Conservation (phyloP, 345 rosid genomes). For the Citrus glauca region DNA sequence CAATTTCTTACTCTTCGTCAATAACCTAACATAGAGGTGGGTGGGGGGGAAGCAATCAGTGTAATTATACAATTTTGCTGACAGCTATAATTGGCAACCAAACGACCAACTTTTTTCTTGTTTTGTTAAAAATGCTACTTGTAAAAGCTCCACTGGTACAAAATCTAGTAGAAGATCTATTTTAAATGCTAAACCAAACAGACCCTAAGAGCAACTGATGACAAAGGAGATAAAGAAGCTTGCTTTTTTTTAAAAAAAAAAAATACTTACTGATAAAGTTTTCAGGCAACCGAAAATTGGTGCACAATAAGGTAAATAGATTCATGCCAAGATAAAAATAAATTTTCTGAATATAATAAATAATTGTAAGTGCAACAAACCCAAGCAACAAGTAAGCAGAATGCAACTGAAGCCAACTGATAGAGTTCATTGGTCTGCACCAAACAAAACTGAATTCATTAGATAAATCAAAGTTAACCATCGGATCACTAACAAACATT, state of each 20-base stretch:
- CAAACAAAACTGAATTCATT: not conserved
- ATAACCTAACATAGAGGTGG: not conserved
- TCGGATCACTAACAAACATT: not conserved
- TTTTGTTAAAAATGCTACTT: not conserved
- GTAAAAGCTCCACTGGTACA: not conserved
- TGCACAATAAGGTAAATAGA: not conserved
- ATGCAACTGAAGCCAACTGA: slow-evolving; percentile 90
- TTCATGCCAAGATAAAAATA: not conserved
- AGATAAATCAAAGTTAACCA: not conserved
- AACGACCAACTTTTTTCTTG: not conserved
- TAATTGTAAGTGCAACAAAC: slow-evolving; percentile 43
- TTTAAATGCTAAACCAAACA: not conserved
- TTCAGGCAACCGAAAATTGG: not conserved
- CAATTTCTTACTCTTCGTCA: too few species aligned
- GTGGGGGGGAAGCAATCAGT: not conserved
- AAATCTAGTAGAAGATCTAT: not conserved
- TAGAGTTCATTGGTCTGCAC: slow-evolving; percentile 88
- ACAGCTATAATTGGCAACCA: not conserved
- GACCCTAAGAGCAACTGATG: not conserved
- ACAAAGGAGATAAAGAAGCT: not conserved
- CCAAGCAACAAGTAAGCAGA: slow-evolving; percentile 97
- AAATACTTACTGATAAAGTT: not conserved
- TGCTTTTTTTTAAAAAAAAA: too few species aligned
- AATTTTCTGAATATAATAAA: not conserved
- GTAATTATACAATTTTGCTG: not conserved